Base-by-base conservation (phyloP, 176 grass and related monocot genomes). In the Pontederia paniculata region DNA sequence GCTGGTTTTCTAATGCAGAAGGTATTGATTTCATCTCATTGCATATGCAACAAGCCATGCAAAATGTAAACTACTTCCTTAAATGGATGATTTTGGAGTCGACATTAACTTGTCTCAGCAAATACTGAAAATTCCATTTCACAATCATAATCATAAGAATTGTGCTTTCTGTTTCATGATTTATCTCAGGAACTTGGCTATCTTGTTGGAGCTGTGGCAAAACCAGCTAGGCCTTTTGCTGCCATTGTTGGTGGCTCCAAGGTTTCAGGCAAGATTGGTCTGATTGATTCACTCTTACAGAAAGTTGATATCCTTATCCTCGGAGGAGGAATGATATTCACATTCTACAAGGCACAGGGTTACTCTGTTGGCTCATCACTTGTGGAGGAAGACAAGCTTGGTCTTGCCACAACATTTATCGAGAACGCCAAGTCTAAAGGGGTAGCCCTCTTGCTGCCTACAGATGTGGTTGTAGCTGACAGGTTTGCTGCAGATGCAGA, bases 1-100 rank as follows among this genome's bases (percentile, higher is more conserved):
- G 76, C 76, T 41, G 76, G 76, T 45, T 73, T 79, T 63, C 76
- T 79, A 48, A 55, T 79, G 71, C 76, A 79, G 59, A 79, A 79
- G 76, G 76, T 79, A 73, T 61, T 14, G 13, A 31, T 45, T 2
- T 17, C 23, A 13, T 37, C 41, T 22, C 9, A 43, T 45, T 12
- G 3, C 28, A 37, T 37, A 37, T 37, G 0, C 28, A 37, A 6
- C 31, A n/a, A 42, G 57, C 13, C 42, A 9, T 60, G n/a, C 10
- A 17, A 44, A 60, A 18, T 11, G 8, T n/a, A n/a, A 37, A n/a
- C 31, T 16, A 48, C 10, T 48, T 15, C n/a, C n/a, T 50, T 50
- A n/a, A n/a, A n/a, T 44, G 19, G 0, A n/a, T n/a, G n/a, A n/a
- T n/a, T 60, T 23, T 2, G 9, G 1, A 0, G 18, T 55, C 15